A percentile compares a stretch with the other conserved stretches of the same genome.
phyloP scores from a whole-genome alignment of 106 monocot species.

The Triglochin maritima region DNA sequence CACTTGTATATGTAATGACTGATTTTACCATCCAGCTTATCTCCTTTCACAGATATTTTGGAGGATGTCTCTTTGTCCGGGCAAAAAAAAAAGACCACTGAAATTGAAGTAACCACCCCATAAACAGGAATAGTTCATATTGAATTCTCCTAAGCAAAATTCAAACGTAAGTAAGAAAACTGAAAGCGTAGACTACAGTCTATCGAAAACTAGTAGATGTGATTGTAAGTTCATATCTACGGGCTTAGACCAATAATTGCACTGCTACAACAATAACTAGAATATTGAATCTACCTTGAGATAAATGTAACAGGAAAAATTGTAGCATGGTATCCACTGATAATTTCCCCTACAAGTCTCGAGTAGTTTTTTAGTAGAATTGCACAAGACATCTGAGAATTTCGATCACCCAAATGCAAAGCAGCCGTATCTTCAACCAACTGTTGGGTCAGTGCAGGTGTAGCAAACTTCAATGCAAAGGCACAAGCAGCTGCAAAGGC shows the following conservation, averaged over 20 bases:
- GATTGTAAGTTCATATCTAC: too few species aligned
- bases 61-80: not conserved
- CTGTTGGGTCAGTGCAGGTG: slow-evolving; percentile 50
- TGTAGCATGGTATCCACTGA: slow-evolving; percentile 55
- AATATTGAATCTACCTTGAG: slow-evolving; percentile 37
- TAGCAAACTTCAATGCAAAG: slow-evolving; percentile 53
- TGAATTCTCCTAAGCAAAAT: too few species aligned
- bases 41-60: too few species aligned
- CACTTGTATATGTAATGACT: too few species aligned
- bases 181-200: too few species aligned
- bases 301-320: slow-evolving; percentile 69
- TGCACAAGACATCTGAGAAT: slow-evolving; percentile 75
- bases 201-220: too few species aligned
- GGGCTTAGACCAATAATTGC: not conserved
- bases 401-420: slow-evolving; percentile 77
- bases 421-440: slow-evolving; percentile 69
- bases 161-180: too few species aligned
- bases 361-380: slow-evolving; percentile 65
- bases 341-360: slow-evolving; percentile 59
- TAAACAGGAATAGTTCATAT: too few species aligned
- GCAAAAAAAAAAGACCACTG: not conserved
- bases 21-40: too few species aligned
- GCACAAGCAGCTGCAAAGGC: slow-evolving; percentile 88
- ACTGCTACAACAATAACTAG: not conserved
- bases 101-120: not conserved